phyloP scores from a whole-genome alignment of 176 grass and related monocot genomes.

The Dactylis glomerata region DNA sequence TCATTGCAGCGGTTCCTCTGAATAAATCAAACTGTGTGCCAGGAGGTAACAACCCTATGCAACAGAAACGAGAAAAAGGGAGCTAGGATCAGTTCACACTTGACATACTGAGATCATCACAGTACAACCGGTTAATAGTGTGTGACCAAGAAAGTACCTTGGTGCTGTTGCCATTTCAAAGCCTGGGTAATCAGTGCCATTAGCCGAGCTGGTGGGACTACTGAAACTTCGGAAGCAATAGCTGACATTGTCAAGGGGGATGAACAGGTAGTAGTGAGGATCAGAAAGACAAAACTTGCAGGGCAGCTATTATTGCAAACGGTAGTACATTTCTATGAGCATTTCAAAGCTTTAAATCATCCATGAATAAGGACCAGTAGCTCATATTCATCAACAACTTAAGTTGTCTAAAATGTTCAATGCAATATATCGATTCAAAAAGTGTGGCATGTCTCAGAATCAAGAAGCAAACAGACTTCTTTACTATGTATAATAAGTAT shows the following conservation, averaged over 20 bases:
- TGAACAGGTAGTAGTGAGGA: slow-evolving; percentile 1
- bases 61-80: slow-evolving; percentile 21
- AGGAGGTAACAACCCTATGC: slow-evolving; percentile 79
- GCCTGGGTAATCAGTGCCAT: slow-evolving; percentile 98
- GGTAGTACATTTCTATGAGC: not conserved
- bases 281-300: not conserved
- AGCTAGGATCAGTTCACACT: slow-evolving; percentile 21
- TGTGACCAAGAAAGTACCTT: slow-evolving; percentile 52
- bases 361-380: not conserved
- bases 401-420: not conserved
- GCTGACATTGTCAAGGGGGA: slow-evolving; percentile 44
- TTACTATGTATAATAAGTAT: not conserved
- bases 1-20: slow-evolving; percentile 97
- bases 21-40: slow-evolving; percentile 99
- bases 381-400: not conserved
- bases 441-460: slow-evolving; percentile 10
- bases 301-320: slow-evolving; percentile 8
- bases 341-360: not conserved
- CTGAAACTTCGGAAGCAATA: slow-evolving; percentile 92
- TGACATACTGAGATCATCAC: not conserved
- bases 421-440: not conserved
- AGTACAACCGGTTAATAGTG: slow-evolving; percentile 1
- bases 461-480: not conserved
- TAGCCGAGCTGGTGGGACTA: slow-evolving; percentile 88
- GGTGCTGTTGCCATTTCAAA: slow-evolving; percentile 99